Percentiles rank a stretch among this genome's conserved stretches.
Evolutionary conservation across 371 early-diverging fungal species (phyloP).

Genomic region (Saksenaea oblongispora): DNA sequence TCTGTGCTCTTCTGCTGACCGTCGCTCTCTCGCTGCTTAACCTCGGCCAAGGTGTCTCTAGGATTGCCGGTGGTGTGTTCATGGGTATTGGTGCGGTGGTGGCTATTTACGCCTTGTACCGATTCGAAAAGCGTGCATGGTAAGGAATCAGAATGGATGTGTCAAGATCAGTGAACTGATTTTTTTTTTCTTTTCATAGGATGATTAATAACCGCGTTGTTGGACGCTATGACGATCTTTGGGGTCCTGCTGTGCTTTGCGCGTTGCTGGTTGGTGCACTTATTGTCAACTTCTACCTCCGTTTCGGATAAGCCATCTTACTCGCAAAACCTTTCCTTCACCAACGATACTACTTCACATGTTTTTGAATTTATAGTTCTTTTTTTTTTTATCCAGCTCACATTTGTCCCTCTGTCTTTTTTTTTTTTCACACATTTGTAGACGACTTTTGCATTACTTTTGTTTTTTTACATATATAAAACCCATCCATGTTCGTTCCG

Average conservation of each 20-base stretch:
- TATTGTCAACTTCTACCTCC: conserved; percentile 29
- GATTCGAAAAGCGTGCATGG: conserved; percentile 87
- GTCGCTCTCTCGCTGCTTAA: conserved; percentile 85
- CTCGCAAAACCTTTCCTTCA: background rate
- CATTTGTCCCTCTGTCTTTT: background rate
- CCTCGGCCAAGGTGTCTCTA: conserved; percentile 78
- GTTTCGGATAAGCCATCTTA: conserved; percentile 11
- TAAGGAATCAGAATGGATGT: conserved; percentile 21
- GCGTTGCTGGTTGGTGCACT: conserved; percentile 65
- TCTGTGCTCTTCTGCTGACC: conserved; percentile 73
- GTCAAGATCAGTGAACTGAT: conserved; percentile 14
- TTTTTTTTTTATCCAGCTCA: background rate
- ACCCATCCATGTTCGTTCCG: background rate
- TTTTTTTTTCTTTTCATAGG: conserved; percentile 30
- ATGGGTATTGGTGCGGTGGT: conserved; percentile 73
- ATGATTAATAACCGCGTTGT: conserved; percentile 56
- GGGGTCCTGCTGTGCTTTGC: conserved; percentile 81
- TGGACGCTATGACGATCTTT: conserved; percentile 53
- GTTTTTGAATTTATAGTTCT: background rate
- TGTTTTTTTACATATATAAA: background rate
- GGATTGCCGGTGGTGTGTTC: conserved; percentile 77
- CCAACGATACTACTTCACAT: background rate
- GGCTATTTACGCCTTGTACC: conserved; percentile 81
- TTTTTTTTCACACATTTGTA: background rate
- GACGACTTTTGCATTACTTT: background rate